Evolutionary conservation across 2,329 filamentous ascomycete species (phyloP).

Genomic region (Juglanconis juglandina): DNA sequence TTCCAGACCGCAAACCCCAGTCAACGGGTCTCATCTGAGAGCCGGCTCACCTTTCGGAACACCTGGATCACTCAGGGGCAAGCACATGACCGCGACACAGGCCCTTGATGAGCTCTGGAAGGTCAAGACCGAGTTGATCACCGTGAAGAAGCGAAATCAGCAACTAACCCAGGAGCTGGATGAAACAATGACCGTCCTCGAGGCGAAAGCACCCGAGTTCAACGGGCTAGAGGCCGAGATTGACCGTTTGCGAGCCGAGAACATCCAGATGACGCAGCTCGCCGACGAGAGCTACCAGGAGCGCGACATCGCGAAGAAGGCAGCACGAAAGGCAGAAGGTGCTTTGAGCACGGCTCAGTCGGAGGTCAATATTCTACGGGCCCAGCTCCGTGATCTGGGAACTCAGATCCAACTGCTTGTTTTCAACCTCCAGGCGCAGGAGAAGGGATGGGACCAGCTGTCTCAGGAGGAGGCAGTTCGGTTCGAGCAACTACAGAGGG

Average conservation of each 20-base stretch:
- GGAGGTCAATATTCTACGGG: constrained; percentile 75
- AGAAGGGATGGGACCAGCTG: constrained; percentile 72
- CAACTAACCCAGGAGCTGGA: constrained; percentile 75
- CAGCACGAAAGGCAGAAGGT: constrained; percentile 74
- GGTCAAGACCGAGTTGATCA: constrained; percentile 68
- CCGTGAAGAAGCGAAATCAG: constrained; percentile 70
- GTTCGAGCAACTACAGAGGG: constrained; percentile 72
- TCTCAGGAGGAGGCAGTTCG: constrained; percentile 69
- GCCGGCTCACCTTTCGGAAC: constrained; percentile 61
- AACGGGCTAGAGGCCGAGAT: constrained; percentile 81
- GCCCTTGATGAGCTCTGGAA: constrained; percentile 63
- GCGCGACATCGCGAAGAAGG: constrained; percentile 73
- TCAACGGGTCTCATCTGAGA: constrained; percentile 52
- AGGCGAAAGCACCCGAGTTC: constrained; percentile 82
- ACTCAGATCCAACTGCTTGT: constrained; percentile 87
- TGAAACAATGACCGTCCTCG: constrained; percentile 79
- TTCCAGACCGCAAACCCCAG: constrained; percentile 59
- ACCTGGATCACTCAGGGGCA: constrained; percentile 54
- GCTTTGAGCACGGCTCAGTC: constrained; percentile 60
- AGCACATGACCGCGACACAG: constrained; percentile 58
- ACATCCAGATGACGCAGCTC: constrained; percentile 79
- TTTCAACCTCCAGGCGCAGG: constrained; percentile 77
- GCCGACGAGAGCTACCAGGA: constrained; percentile 79
- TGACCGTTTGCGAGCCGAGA: constrained; percentile 73
- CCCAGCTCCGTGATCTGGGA: constrained; percentile 84